Base-by-base conservation (phyloP, 805 yeast genomes). In the Lachancea dasiensis region DNA sequence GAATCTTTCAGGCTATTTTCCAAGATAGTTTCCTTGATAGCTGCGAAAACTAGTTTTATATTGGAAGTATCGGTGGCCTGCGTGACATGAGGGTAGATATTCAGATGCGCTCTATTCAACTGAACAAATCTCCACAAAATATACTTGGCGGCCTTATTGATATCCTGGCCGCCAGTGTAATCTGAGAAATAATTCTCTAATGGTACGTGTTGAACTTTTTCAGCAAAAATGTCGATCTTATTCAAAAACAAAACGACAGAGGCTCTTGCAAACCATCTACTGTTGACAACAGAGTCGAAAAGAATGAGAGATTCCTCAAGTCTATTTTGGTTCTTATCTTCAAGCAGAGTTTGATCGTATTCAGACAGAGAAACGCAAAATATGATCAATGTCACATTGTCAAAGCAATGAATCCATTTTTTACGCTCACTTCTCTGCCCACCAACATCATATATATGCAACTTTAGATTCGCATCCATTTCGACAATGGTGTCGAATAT, bases 381-480 rank as follows among this genome's bases (percentile, higher is more conserved):
- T 43, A 89, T 85, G 35, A 89, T 81, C 32, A 84, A 69, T 0
- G 95, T 83, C 23, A 89, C 96, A 50, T 87, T 86, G 60, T 87
- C 95, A 52, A 92, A 92, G 56, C 95, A 86, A 62, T 92, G 94
- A 45, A 92, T 87, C 98, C 98, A 92, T 61, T 92, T 90, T 54
- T 84, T 85, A 38, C 98, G 78, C 65, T 92, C 98, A 3, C 94
- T 79, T 51, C 98, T 70, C 62, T 92, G 98, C 1, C 97, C 97
- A 46, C 97, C 97, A 33, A 89, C 96, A 60, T 89, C 97, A 54
- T 68, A 78, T 50, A 81, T 68, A 50, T 78, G 84, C 34, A 81
- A 64, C 49, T 72, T 71, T 27, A 79, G 57, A 32, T 48, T 49
- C 19, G 77, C 78, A 31, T 83, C 86, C 75, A 87, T 72, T 43